phyloP scores from a whole-genome alignment of 2,329 filamentous ascomycete species.

The Xylaria sp. region DNA sequence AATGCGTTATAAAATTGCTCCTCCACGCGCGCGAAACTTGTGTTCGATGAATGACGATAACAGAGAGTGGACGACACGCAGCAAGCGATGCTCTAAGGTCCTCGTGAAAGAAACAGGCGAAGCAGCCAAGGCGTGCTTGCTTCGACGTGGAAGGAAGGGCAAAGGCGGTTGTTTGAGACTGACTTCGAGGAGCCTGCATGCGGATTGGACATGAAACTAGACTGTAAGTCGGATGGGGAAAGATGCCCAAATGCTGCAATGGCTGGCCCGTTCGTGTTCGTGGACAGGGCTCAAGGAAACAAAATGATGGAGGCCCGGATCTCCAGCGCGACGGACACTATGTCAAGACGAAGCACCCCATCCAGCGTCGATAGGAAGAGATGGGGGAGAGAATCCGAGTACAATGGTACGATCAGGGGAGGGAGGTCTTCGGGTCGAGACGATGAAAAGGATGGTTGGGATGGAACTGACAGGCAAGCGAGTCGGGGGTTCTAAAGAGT shows the following conservation, averaged over 20 bases:
- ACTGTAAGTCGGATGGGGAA: constrained; percentile 36
- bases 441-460: constrained; percentile 35
- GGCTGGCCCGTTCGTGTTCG: constrained; percentile 24
- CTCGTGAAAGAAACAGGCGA: constrained; percentile 6
- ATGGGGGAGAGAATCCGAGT: constrained; percentile 17
- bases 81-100: constrained; percentile 5
- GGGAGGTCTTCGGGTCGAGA: constrained; percentile 28
- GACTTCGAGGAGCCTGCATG: constrained; percentile 27
- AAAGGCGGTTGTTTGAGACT: constrained; percentile 26
- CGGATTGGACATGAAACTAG: constrained; percentile 32
- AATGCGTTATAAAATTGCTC: constrained; percentile 38
- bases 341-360: constrained; percentile 36
- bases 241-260: constrained; percentile 37
- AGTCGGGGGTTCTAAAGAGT: constrained; percentile 24
- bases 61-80: background rate
- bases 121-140: constrained; percentile 16
- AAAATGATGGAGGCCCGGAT: constrained; percentile 41
- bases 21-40: constrained; percentile 22
- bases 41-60: constrained; percentile 6
- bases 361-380: constrained; percentile 37
- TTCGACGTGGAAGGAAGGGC: constrained; percentile 16
- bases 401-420: constrained; percentile 29
- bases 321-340: constrained; percentile 43
- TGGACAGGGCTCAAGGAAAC: constrained; percentile 21
- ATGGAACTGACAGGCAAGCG: constrained; percentile 18